phyloP scores from a whole-genome alignment of 345 rosid genomes.

The Schrenkiella parvula region DNA sequence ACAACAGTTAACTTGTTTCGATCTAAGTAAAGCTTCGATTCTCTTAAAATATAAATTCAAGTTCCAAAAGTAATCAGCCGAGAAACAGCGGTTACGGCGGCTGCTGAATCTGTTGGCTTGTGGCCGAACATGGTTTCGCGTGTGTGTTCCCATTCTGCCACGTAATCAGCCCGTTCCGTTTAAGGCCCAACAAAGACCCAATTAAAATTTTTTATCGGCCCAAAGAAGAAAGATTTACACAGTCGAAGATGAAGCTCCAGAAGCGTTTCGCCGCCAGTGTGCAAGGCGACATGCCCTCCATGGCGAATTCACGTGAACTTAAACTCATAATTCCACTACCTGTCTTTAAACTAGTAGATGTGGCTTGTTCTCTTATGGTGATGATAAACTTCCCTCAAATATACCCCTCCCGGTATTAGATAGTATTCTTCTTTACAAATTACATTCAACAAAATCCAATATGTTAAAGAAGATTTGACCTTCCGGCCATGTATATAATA shows the following conservation, averaged over 20 bases:
- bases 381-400: neutral
- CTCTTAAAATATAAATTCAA: neutral
- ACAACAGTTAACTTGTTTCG: neutral
- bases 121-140: neutral
- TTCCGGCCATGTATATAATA: neutral
- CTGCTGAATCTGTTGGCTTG: neutral
- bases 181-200: neutral
- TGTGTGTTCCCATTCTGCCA: neutral
- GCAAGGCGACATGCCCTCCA: too few relatives aligned
- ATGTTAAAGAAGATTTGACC: constrained; percentile 18
- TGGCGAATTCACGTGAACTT: too few relatives aligned
- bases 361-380: neutral
- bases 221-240: too few relatives aligned
- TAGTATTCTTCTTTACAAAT: constrained; percentile 17
- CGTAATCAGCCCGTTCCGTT: neutral
- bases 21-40: neutral
- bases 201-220: neutral
- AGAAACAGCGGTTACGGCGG: neutral
- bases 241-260: too few relatives aligned
- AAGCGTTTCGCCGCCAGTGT: too few relatives aligned
- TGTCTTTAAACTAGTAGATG: neutral
- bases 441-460: constrained; percentile 18
- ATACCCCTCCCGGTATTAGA: neutral
- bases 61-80: too few relatives aligned
- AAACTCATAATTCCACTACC: too few relatives aligned